These are phyloP conservation scores for Saturnispora kantuleensis DNA, from an alignment of 805 yeast genomes.

Conservation along the genomic window DNA sequence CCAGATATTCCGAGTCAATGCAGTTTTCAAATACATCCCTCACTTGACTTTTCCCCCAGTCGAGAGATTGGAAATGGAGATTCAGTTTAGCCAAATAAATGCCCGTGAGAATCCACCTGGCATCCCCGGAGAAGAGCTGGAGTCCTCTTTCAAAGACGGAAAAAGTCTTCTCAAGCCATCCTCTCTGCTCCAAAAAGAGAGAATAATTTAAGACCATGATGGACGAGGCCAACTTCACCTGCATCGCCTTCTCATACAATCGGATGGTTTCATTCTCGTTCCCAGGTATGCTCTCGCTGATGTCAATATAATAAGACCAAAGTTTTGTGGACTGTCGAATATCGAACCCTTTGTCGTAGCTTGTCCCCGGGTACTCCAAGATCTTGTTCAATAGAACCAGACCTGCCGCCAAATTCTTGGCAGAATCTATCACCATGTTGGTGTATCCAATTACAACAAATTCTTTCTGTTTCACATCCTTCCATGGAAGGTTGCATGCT, in stretches of 20 bases:
- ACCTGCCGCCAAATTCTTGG: conserved; percentile 1
- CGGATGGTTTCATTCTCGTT: conserved; percentile 31
- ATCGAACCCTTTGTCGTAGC: conserved; percentile 45
- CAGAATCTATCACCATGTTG: conserved; percentile 45
- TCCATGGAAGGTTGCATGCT: conserved; percentile 63
- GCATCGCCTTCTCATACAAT: conserved; percentile 45
- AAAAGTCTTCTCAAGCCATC: conserved; percentile 40
- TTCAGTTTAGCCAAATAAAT: conserved; percentile 49
- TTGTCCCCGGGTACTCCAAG: conserved; percentile 30
- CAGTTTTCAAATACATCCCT: conserved; percentile 72
- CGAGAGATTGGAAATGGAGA: conserved; percentile 20
- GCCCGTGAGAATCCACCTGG: conserved; percentile 63
- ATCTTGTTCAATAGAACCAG: conserved; percentile 6
- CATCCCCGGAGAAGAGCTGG: conserved; percentile 48
- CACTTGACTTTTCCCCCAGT: conserved; percentile 40
- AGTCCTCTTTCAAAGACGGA: conserved; percentile 62
- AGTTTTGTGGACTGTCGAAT: conserved; percentile 50
- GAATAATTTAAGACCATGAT: conserved; percentile 58
- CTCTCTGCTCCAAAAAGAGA: conserved; percentile 40
- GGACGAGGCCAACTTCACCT: conserved; percentile 60
- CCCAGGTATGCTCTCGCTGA: conserved; percentile 44
- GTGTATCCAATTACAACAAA: conserved; percentile 70
- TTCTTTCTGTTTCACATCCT: conserved; percentile 51
- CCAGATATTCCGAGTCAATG: conserved; percentile 24
- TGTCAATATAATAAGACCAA: conserved; percentile 68